Percentiles rank a stretch among this genome's conserved stretches.
Conservation (phyloP, 2,329 filamentous ascomycete species). For the Diaporthe vaccinii region DNA sequence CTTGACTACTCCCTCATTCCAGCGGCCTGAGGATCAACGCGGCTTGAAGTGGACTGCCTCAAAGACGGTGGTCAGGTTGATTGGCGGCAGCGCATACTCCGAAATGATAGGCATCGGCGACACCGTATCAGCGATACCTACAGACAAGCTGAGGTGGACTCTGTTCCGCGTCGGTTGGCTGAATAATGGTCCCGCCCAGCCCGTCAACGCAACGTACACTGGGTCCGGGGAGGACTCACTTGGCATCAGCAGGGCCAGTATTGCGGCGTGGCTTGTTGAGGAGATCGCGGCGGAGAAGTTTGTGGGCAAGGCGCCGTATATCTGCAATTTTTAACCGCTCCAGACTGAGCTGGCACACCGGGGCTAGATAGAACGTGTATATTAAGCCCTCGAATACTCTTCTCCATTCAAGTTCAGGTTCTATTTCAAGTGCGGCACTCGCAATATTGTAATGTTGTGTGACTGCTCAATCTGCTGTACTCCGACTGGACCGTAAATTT, state of each 20-base stretch:
- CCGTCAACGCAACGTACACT: neutral
- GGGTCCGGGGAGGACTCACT: neutral
- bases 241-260: slow-evolving; percentile 5
- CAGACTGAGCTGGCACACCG: neutral
- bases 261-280: neutral
- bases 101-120: slow-evolving; percentile 11
- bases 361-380: neutral
- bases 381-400: too few relatives aligned
- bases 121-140: neutral
- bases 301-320: slow-evolving; percentile 3
- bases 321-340: neutral
- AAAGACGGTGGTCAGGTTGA: neutral
- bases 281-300: neutral
- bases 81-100: neutral
- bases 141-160: neutral
- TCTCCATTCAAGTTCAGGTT: too few relatives aligned
- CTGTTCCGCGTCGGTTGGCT: slow-evolving; percentile 17
- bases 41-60: neutral
- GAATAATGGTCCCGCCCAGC: neutral
- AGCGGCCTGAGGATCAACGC: neutral
- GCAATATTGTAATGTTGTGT: neutral
- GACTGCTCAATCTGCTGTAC: neutral
- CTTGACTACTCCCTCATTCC: neutral
- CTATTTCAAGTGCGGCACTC: neutral
- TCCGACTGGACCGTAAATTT: neutral